Evolutionary conservation across 805 yeast genomes (phyloP), one percentile per base, ranked within the genome.

Genomic region (Yarrowia sp.): DNA sequence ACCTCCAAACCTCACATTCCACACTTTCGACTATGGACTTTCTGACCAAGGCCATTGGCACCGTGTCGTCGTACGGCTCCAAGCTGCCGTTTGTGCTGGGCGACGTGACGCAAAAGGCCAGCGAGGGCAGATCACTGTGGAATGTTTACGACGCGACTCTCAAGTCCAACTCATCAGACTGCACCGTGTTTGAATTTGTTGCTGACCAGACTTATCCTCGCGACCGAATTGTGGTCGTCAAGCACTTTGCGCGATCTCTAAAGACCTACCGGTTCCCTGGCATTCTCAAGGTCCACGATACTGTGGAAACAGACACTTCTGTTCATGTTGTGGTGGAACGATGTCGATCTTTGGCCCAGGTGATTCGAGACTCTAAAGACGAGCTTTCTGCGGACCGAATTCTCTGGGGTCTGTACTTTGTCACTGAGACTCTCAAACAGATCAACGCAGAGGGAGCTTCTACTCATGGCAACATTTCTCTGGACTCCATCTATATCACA

Each of bases 241-340:
- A 74, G 61, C 86, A 84, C 73, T 79, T 82, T 67, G 75, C 78
- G 15, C 78, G 74, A 53, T 81, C 84, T 73, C 78, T 85, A 70
- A 85, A 87, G 73, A 80, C 85, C 20, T 79, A 90, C 72, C 82
- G 86, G 68, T 79, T 88, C 14, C 97, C 97, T 0, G 92, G 93
- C 0, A 82, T 90, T 12, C 77, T 91, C 60, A 79, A 82, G 47
- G 81, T 85, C 19, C 73, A 88, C 6, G 96, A 91, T 71, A 83
- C 88, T 17, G 80, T 85, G 50, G 92, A 89, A 74, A 82, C 80
- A 67, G 93, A 89, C 55, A 77, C 81, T 13, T 76, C 76, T 43
- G 75, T 88, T 13, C 85, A 87, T 70, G 80, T 91, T 24, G 81
- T 91, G 7, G 86, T 93, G 2, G 97, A 92, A 75, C 81, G 84